Conservation (phyloP, 1,284 basidiomycete genomes). For the Malassezia sympodialis region DNA sequence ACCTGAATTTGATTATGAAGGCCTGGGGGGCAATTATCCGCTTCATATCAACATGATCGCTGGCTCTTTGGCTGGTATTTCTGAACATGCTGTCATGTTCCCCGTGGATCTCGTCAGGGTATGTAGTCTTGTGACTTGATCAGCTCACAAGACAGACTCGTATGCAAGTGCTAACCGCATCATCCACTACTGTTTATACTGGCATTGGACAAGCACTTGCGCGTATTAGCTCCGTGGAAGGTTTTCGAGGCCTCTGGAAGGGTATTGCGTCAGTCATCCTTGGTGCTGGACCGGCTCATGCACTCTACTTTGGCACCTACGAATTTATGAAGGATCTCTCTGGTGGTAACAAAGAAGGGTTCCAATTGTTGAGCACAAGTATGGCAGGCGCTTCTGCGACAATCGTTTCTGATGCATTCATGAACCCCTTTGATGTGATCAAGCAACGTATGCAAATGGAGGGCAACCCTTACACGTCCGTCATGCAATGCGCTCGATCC, state of each 20-base stretch:
- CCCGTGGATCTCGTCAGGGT: conserved; percentile 97
- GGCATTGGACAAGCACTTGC: conserved; percentile 77
- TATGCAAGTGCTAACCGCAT: conserved; percentile 85
- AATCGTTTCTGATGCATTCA: conserved; percentile 87
- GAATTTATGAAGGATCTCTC: conserved; percentile 86
- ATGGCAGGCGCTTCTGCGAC: conserved; percentile 89
- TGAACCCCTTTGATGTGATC: conserved; percentile 99
- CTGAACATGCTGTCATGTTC: conserved; percentile 98
- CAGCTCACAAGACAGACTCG: conserved; percentile 63
- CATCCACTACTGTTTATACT: conserved; percentile 73
- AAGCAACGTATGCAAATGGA: conserved; percentile 99
- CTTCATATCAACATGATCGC: conserved; percentile 81
- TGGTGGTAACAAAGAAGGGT: conserved; percentile 72
- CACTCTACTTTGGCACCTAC: conserved; percentile 92
- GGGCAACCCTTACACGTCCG: conserved; percentile 76
- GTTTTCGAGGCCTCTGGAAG: conserved; percentile 79
- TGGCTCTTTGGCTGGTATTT: conserved; percentile 92
- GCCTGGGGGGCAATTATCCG: conserved; percentile 37
- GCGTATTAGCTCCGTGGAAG: conserved; percentile 84
- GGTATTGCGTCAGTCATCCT: conserved; percentile 94
- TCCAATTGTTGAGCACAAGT: conserved; percentile 74
- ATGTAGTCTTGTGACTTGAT: conserved; percentile 3
- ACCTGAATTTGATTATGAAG: conserved; percentile 44
- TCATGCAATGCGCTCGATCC: conserved; percentile 67
- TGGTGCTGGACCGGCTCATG: conserved; percentile 95